phyloP scores from a whole-genome alignment of 2,329 filamentous ascomycete genomes.

The Achaetomium macrosporum region DNA sequence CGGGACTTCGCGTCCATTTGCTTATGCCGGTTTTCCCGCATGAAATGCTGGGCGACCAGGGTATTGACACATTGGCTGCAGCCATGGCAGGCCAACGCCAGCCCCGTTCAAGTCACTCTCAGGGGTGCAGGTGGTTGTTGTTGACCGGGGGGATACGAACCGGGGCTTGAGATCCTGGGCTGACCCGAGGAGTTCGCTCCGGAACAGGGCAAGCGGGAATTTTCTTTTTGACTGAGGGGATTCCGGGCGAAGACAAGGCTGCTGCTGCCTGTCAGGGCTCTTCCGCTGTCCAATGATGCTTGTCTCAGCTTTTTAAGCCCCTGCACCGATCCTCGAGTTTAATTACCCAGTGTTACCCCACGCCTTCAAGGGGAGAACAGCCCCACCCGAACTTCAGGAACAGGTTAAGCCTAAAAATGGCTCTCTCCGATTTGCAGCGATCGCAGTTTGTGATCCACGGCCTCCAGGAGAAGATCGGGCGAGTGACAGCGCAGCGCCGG shows the following conservation, averaged over 20 bases:
- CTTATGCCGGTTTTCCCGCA: slow-evolving; percentile 1
- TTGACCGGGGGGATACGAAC: neutral
- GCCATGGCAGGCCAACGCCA: neutral
- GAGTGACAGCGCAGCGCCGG: neutral
- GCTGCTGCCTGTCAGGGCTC: neutral
- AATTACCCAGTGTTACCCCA: slow-evolving; percentile 8
- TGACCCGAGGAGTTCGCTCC: slow-evolving; percentile 2
- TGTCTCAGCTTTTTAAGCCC: neutral
- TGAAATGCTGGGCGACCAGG: neutral
- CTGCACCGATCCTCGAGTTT: slow-evolving; percentile 12
- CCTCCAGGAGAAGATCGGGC: neutral
- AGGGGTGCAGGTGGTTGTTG: slow-evolving; percentile 2
- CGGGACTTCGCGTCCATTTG: neutral
- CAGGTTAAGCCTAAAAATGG: slow-evolving; percentile 9
- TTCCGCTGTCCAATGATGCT: neutral
- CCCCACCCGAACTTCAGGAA: neutral
- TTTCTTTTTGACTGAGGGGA: neutral
- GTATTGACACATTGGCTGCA: slow-evolving; percentile 12
- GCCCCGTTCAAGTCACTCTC: neutral
- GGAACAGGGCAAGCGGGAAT: neutral
- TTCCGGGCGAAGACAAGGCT: neutral
- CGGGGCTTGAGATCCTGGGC: neutral
- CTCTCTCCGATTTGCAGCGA: neutral
- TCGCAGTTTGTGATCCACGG: neutral
- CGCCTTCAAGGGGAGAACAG: neutral